Percentiles rank a stretch among this genome's conserved stretches.
Evolutionary conservation across 2,329 filamentous ascomycete species (phyloP).

Genomic region (Alternaria infectoria): DNA sequence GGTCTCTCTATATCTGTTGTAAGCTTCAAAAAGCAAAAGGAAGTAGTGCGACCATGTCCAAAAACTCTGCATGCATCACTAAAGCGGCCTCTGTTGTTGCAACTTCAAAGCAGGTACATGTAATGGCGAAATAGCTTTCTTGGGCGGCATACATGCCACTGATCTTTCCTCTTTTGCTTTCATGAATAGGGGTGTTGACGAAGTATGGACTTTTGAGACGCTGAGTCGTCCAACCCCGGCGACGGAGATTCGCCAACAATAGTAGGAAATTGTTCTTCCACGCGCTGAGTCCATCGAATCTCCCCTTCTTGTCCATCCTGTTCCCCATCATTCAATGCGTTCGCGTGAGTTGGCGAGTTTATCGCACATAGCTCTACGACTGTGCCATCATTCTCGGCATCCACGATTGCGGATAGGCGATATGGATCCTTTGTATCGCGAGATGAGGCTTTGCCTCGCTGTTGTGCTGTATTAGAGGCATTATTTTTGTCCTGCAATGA

Average conservation of each 20-base stretch:
- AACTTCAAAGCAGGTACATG: not conserved
- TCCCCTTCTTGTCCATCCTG: not conserved
- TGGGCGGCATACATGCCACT: not conserved
- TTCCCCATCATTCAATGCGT: not conserved
- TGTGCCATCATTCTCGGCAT: not conserved
- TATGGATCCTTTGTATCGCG: not conserved
- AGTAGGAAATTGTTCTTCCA: not conserved
- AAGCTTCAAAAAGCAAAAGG: not conserved
- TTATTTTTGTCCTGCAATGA: not conserved
- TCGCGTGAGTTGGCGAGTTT: not conserved
- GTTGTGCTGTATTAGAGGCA: not conserved
- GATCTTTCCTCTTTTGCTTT: not conserved
- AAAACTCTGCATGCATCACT: not conserved
- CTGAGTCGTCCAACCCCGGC: not conserved
- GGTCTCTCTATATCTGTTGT: not conserved
- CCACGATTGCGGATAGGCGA: not conserved
- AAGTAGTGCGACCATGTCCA: not conserved
- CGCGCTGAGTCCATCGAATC: not conserved
- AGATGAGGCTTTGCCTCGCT: not conserved
- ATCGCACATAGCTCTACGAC: not conserved
- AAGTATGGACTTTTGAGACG: not conserved
- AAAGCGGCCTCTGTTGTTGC: not conserved
- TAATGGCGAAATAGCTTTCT: not conserved
- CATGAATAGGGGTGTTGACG: not conserved
- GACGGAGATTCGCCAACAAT: not conserved